Conservation (phyloP, 148 eudicot species). For the Arctostaphylos glauca region DNA sequence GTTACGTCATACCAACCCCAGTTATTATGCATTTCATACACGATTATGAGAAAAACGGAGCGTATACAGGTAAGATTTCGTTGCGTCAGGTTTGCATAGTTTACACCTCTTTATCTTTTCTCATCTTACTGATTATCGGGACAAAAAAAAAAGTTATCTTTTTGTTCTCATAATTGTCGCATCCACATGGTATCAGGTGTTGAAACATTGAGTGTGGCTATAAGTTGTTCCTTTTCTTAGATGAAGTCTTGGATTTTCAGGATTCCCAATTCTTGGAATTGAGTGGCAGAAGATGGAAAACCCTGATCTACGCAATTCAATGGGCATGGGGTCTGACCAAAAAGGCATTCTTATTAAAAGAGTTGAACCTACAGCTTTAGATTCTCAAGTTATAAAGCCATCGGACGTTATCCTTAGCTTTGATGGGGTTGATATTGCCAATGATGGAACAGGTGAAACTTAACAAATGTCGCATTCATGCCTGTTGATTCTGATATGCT, state of each 20-base stretch:
- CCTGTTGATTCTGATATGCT: neutral
- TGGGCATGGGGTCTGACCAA: constrained; percentile 43
- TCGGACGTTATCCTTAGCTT: constrained; percentile 51
- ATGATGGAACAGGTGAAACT: constrained; percentile 48
- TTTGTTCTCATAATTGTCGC: neutral
- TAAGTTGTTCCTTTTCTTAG: neutral
- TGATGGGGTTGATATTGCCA: constrained; percentile 42
- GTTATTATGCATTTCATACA: constrained; percentile 41
- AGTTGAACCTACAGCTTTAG: constrained; percentile 50
- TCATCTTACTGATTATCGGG: too few species aligned
- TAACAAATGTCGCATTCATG: neutral
- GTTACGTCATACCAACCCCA: constrained; percentile 49
- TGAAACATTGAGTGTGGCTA: neutral
- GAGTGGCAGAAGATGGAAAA: constrained; percentile 58
- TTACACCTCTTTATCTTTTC: neutral
- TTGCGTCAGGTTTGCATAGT: neutral
- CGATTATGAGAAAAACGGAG: constrained; percentile 48
- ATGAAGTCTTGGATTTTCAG: constrained; percentile 18
- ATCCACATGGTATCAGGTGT: neutral
- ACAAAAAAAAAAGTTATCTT: neutral
- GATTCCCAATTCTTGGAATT: constrained; percentile 44
- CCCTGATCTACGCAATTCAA: constrained; percentile 41
- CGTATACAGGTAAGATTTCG: constrained; percentile 36
- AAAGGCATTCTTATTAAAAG: constrained; percentile 46
- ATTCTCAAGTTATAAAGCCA: constrained; percentile 37